Base-by-base conservation (phyloP, 805 yeast genomes). In the Starmerella khaoyaiensis region DNA sequence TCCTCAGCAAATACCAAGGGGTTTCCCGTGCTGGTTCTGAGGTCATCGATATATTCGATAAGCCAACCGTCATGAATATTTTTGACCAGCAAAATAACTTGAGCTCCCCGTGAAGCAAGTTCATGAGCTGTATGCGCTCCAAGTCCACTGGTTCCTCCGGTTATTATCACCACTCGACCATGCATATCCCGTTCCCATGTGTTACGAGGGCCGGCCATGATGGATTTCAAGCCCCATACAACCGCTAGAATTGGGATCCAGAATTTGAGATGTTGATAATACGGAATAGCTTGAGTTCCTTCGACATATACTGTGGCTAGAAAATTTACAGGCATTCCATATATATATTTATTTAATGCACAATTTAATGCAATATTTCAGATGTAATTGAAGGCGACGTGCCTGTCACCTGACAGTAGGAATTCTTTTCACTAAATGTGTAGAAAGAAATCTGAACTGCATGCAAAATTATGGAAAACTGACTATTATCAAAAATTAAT, bases 101-200 rank as follows among this genome's bases (percentile, higher is more conserved):
- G 97, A 0, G 97, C 96, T 3, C 98, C 98, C 35, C 72, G 60
- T 0, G 47, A 38, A 0, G 96, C 96, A 50, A 90, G 55, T 22
- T 84, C 84, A 25, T 67, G 64, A 0, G 72, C 90, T 4, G 80
- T 68, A 3, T 72, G 69, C 0, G 87, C 78, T 0, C 98, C 98
- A 42, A 83, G 56, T 0, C 97, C 96, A 1, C 93, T 69, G 0
- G 97, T 87, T 2, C 94, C 98, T n/a, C 98, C 98, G 12, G 65
- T 64, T 8, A 59, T 40, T 35, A 60, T 37, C 21, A 62, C 56
- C 4, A 86, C 97, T 51, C 76, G 74, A 1, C 97, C 96, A 54
- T 90, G 94, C 55, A 87, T 59, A 46, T 84, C 86, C 42, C 96
- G 67, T 44, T 82, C 94, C 94, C 95, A 87, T 0, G 84, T 79